Percentiles rank a stretch among this genome's conserved stretches.
These are phyloP conservation scores for Butyriboletus loyo DNA, from an alignment of 768 basidiomycete species.

Conservation along the genomic window DNA sequence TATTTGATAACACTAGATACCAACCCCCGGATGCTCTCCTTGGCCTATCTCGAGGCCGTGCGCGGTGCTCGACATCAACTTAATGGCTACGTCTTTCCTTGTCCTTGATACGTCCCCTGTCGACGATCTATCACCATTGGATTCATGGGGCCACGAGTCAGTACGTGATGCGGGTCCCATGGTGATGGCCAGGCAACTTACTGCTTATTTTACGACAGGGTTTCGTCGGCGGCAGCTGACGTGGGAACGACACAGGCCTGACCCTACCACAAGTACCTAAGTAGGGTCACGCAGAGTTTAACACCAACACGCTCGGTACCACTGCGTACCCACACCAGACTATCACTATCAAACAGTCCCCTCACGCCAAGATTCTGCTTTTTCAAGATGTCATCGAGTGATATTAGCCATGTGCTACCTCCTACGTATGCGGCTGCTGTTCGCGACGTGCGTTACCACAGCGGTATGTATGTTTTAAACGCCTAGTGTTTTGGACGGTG, in stretches of 20 bases:
- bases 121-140: too few species aligned
- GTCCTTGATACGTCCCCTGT: too few species aligned
- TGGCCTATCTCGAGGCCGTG: constrained; percentile 2
- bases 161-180: too few species aligned
- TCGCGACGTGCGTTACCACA: constrained; percentile 12
- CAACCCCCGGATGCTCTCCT: too few species aligned
- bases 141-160: too few species aligned
- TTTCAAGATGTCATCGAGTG: neutral
- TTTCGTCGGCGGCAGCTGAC: too few species aligned
- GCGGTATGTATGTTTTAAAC: constrained; percentile 8
- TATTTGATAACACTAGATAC: too few species aligned
- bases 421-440: neutral
- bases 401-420: neutral
- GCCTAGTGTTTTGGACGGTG: neutral
- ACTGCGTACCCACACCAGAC: neutral
- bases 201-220: too few species aligned
- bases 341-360: neutral
- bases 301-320: too few species aligned
- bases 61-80: constrained; percentile 11
- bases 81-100: constrained; percentile 4
- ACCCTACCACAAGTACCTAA: too few species aligned
- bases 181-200: too few species aligned
- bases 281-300: too few species aligned
- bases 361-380: neutral
- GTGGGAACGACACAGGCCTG: neutral